Conservation (phyloP, 305 asterid species). For the Fraxinus xanthoxyloides region DNA sequence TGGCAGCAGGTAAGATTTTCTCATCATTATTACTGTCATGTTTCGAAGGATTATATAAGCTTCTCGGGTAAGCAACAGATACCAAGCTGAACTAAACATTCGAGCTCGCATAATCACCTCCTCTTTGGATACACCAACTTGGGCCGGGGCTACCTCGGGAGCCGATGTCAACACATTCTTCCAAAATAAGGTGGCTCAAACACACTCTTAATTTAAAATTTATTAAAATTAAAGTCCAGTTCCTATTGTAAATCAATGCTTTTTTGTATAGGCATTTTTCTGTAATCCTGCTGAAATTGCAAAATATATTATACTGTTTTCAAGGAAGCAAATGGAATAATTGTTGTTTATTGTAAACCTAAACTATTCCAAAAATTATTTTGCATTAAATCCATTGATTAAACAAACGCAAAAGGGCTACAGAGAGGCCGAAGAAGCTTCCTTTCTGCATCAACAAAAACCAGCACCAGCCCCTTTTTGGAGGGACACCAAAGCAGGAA, state of each 20-base stretch:
- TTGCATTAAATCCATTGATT: constrained; percentile 10
- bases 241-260: neutral
- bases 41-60: no score
- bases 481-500: constrained; percentile 27
- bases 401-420: constrained; percentile 25
- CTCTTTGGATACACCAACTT: no score
- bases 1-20: no score
- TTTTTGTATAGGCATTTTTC: neutral
- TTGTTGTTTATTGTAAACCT: constrained; percentile 17
- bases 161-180: no score
- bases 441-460: constrained; percentile 56
- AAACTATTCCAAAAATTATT: constrained; percentile 14
- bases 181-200: no score
- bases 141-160: no score
- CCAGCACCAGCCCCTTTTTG: constrained; percentile 31
- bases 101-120: no score
- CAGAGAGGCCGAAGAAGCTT: constrained; percentile 66
- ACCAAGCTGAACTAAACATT: no score
- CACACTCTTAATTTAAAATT: neutral
- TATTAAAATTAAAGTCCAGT: neutral
- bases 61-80: no score
- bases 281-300: neutral
- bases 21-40: no score
- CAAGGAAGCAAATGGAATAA: constrained; percentile 31
- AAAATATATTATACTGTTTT: neutral